phyloP scores from a whole-genome alignment of 2,329 filamentous ascomycete species.

The Neofusicoccum ribis region DNA sequence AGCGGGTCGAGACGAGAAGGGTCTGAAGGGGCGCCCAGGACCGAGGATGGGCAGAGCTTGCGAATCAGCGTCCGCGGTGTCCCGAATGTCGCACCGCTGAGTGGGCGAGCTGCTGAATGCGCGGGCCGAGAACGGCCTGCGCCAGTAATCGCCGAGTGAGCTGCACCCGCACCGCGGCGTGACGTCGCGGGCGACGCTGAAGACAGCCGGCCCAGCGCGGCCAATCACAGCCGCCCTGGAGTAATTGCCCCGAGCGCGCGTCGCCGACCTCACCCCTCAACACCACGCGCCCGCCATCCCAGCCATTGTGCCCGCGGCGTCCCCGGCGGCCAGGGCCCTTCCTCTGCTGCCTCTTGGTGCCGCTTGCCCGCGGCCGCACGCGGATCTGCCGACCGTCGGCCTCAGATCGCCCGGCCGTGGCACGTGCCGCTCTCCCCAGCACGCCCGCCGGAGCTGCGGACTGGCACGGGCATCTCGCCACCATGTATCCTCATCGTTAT shows the following conservation, averaged over 20 bases:
- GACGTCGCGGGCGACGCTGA: background rate
- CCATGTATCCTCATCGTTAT: background rate
- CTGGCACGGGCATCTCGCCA: background rate
- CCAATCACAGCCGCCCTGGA: slow-evolving; percentile 7
- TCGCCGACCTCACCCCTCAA: slow-evolving; percentile 9
- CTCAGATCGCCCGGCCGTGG: background rate
- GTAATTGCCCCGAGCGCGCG: slow-evolving; percentile 8
- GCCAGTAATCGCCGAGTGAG: slow-evolving; percentile 5
- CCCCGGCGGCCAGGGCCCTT: background rate
- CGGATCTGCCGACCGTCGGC: background rate
- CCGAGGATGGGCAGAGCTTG: background rate
- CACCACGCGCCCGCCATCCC: background rate
- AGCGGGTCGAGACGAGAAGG: slow-evolving; percentile 13
- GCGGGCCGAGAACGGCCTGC: background rate
- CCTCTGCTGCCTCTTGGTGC: background rate
- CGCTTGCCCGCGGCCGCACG: too few species aligned
- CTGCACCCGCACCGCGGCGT: background rate
- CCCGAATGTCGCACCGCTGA: slow-evolving; percentile 7
- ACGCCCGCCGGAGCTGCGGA: background rate
- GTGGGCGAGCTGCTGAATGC: background rate
- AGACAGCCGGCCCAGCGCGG: background rate
- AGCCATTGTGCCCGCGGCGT: background rate
- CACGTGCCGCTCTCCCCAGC: background rate
- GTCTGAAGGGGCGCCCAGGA: slow-evolving; percentile 3
- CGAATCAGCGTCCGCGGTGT: slow-evolving; percentile 10